Conservation (phyloP, 441 rosid genomes). For the Syzygium malaccense region DNA sequence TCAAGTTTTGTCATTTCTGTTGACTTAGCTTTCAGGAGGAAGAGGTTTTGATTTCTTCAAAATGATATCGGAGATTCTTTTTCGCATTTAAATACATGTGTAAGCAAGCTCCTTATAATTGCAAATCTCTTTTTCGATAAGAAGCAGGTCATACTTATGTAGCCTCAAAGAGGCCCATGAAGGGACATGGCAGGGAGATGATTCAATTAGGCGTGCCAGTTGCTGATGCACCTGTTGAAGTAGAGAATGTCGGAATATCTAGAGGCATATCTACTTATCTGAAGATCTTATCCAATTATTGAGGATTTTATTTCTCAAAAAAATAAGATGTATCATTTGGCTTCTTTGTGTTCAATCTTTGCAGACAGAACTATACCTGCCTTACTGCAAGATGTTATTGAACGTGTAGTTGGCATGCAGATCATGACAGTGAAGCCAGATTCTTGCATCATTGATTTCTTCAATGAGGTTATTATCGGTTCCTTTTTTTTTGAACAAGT, state of each 20-base stretch:
- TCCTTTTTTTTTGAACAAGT: not conserved
- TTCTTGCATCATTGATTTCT: conserved; percentile 76
- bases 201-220: conserved; percentile 87
- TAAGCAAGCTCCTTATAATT: not conserved
- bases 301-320: not conserved
- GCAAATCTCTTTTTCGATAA: conserved; percentile 9
- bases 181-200: conserved; percentile 93
- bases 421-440: conserved; percentile 65
- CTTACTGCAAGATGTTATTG: conserved; percentile 66
- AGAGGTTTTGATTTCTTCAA: not conserved
- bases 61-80: not conserved
- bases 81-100: not conserved
- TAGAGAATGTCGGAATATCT: conserved; percentile 37
- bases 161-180: conserved; percentile 64
- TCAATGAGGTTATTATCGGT: conserved; percentile 50
- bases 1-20: not conserved
- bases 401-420: conserved; percentile 50
- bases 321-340: not conserved
- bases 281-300: not conserved
- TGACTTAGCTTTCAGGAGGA: not conserved
- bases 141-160: conserved; percentile 74
- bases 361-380: conserved; percentile 73
- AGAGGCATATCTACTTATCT: conserved; percentile 43
- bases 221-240: conserved; percentile 65
- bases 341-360: conserved; percentile 1